Evolutionary conservation across 179 eudicot genomes (phyloP).

Genomic region (Heliamphora pulchella): DNA sequence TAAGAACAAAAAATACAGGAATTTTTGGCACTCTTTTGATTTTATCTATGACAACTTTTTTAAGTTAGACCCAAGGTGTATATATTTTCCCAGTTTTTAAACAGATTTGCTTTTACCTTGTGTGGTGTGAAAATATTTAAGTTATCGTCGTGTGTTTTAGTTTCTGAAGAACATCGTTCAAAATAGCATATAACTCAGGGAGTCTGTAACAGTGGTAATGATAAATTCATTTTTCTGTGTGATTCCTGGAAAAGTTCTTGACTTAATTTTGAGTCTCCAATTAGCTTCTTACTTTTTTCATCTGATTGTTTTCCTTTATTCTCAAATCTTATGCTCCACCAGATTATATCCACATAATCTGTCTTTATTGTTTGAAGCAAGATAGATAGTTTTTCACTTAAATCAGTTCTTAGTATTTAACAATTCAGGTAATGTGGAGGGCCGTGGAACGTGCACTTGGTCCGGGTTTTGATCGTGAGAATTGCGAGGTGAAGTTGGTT

Average conservation of each 20-base stretch:
- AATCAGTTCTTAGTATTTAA: not conserved
- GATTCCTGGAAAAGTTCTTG: not conserved
- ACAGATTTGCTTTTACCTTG: too few species aligned
- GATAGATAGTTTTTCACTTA: not conserved
- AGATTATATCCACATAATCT: not conserved
- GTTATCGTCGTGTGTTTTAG: too few species aligned
- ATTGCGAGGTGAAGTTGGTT: constrained; percentile 74
- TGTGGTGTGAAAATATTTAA: too few species aligned
- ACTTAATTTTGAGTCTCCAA: not conserved
- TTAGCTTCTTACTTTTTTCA: not conserved
- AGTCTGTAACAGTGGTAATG: not conserved
- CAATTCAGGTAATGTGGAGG: constrained; percentile 72
- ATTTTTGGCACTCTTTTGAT: too few species aligned
- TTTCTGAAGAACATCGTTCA: not conserved
- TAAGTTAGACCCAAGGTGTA: too few species aligned
- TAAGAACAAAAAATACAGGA: not conserved
- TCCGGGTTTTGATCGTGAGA: constrained; percentile 66
- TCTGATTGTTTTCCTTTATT: not conserved
- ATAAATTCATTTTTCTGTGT: not conserved
- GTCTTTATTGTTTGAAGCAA: not conserved
- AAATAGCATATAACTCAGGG: not conserved
- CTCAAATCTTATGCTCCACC: not conserved
- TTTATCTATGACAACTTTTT: too few species aligned
- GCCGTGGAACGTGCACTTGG: constrained; percentile 87
- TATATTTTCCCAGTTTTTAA: too few species aligned